phyloP scores from a whole-genome alignment of 176 grass and related monocot genomes.

The Lolium rigidum region DNA sequence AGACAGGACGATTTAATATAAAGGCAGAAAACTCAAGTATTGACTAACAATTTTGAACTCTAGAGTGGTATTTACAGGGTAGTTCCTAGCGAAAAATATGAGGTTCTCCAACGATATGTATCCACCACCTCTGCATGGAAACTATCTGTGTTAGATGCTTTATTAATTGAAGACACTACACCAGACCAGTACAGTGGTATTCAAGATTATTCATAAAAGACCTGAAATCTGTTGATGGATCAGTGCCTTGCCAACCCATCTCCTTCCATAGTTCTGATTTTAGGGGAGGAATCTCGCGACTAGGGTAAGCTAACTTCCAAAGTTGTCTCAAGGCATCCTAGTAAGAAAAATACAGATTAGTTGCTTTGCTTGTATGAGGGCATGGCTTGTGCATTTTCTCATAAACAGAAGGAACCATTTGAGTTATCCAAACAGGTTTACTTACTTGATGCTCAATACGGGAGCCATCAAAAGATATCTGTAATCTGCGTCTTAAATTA shows the following conservation, averaged over 20 bases:
- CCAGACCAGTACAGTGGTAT: not conserved
- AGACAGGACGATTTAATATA: not conserved
- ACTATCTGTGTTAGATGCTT: constrained; percentile 29
- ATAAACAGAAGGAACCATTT: not conserved
- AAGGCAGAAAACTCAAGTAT: constrained; percentile 3
- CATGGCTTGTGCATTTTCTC: not conserved
- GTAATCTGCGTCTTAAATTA: constrained; percentile 68
- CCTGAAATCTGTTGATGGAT: constrained; percentile 98
- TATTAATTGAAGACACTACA: constrained; percentile 19
- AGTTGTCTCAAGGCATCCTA: constrained; percentile 92
- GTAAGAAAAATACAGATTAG: constrained; percentile 33
- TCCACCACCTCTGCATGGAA: constrained; percentile 76
- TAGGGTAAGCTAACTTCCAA: constrained; percentile 81
- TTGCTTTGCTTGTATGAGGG: constrained; percentile 24
- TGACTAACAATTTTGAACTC: not conserved
- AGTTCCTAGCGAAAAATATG: constrained; percentile 87
- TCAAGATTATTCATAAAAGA: constrained; percentile 36
- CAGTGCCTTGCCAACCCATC: constrained; percentile 98
- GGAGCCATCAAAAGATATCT: constrained; percentile 86
- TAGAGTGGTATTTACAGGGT: constrained; percentile 61
- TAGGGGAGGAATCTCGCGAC: constrained; percentile 67
- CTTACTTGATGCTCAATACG: constrained; percentile 82
- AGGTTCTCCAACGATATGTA: constrained; percentile 90
- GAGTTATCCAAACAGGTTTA: constrained; percentile 12
- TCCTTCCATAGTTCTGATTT: constrained; percentile 99